Evolutionary conservation across 495 filamentous ascomycete genomes (phyloP), one percentile per base, ranked within the genome.

Genomic region (Xylaria nigripes): DNA sequence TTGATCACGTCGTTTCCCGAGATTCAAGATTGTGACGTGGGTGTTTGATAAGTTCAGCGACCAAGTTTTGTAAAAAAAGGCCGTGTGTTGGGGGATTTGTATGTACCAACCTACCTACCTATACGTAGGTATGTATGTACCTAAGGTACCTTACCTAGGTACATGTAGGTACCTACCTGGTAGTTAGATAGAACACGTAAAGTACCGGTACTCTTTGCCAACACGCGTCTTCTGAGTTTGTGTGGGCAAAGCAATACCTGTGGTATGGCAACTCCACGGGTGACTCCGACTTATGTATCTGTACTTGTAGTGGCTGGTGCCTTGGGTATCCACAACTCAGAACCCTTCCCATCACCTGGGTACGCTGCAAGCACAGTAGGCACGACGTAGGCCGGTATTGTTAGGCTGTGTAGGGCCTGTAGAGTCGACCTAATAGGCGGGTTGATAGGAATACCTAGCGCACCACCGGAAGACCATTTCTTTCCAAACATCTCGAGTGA

Each of bases 401-500:
- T 40, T 18, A 40, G 36, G 36, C 36, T 3, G 4, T 16, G 36
- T 18, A 40, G 16, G 36, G 2, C 36, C 22, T 27, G 3, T 22
- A 36, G 9, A 13, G 15, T 12, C 21, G 21, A 21, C 7, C 21
- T 10, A 12, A 5, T 5, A 4, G 10, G 6, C 13, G 36, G 36
- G 36, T 18, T 36, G 36, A 40, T 40, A 40, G 12, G 5, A 15
- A 9, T 23, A 6, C 43, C 43, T 45, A 45, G 43, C 43, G 23
- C 21, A 12, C 36, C 36, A 19, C 32, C 32, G 36, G 36, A 9
- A 9, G 15, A 40, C 36, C 43, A 45, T 23, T 45, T 45, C 25
- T 41, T 46, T 54, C 46, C 51, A 41, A 29, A 29, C 51, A 44
- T 48, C 51, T 54, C 51, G 18, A 36, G 23, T 10, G 21, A 45